These are phyloP conservation scores for Teunomyces lycoperdinae DNA, from an alignment of 805 yeast genomes.

Conservation along the genomic window DNA sequence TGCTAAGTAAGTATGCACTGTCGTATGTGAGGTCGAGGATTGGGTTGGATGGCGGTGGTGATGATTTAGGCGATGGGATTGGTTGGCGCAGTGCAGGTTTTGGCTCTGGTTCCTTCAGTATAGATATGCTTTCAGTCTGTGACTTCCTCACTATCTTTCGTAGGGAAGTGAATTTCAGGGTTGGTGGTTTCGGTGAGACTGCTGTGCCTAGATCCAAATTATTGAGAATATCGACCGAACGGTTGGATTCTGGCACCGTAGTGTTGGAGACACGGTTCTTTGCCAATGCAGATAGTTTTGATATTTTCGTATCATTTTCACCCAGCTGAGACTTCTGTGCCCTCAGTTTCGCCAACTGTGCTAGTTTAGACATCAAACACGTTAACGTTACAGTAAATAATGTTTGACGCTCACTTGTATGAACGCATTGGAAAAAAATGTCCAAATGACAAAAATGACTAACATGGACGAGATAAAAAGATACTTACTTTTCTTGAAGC, in stretches of 20 bases:
- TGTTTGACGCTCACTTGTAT: background rate
- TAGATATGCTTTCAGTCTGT: background rate
- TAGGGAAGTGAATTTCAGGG: background rate
- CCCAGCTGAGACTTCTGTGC: constrained; percentile 6
- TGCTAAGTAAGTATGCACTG: background rate
- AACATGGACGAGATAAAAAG: constrained; percentile 5
- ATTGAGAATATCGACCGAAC: constrained; percentile 18
- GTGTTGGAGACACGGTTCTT: constrained; percentile 26
- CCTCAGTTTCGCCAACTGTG: constrained; percentile 23
- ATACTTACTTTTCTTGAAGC: constrained; percentile 48
- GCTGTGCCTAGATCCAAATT: background rate
- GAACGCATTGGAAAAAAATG: background rate
- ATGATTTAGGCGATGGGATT: background rate
- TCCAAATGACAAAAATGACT: background rate
- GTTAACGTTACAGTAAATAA: background rate
- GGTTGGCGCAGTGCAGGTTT: background rate
- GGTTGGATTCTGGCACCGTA: background rate
- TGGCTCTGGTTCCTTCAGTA: background rate
- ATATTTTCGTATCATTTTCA: constrained; percentile 11
- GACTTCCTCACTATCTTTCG: background rate
- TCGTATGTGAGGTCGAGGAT: background rate
- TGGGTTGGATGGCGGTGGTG: background rate
- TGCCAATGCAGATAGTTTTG: constrained; percentile 51
- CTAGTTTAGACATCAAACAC: constrained; percentile 18
- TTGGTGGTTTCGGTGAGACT: background rate